Conservation (phyloP, 2,329 filamentous ascomycete genomes). For the Fusarium redolens region DNA sequence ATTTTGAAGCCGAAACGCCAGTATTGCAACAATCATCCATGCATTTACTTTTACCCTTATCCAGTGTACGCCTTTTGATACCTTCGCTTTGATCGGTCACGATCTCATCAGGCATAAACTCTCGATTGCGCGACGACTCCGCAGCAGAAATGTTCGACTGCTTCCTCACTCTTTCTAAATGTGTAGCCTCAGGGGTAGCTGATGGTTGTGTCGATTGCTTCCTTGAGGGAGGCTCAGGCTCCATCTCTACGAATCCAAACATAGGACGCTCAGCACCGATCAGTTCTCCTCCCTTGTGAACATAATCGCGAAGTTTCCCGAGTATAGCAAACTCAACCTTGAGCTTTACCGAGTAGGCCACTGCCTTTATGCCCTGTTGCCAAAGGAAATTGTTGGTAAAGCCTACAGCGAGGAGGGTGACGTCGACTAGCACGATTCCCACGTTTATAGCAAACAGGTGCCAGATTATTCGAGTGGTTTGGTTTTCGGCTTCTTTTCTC, state of each 20-base stretch:
- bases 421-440: conserved; percentile 56
- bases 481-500: conserved; percentile 6
- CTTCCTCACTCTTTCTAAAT: conserved; percentile 14
- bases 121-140: conserved; percentile 4
- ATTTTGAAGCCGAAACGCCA: conserved; percentile 2
- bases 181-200: neutral
- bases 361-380: conserved; percentile 50
- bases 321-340: conserved; percentile 53
- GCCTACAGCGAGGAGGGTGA: conserved; percentile 50
- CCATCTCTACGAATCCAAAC: conserved; percentile 33
- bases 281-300: conserved; percentile 39
- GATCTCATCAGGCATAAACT: neutral
- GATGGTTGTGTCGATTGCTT: neutral
- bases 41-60: conserved; percentile 20
- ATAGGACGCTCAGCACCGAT: conserved; percentile 14
- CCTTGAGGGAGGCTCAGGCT: conserved; percentile 19
- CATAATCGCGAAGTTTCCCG: conserved; percentile 51
- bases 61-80: conserved; percentile 7
- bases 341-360: conserved; percentile 53
- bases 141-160: conserved; percentile 9
- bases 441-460: conserved; percentile 52
- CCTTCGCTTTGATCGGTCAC: conserved; percentile 3
- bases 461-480: conserved; percentile 30
- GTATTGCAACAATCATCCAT: neutral
- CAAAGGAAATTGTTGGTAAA: conserved; percentile 47